Evolutionary conservation across 345 rosid species (phyloP), one percentile per base, ranked within the genome.

Genomic region (Brassica nigra): DNA sequence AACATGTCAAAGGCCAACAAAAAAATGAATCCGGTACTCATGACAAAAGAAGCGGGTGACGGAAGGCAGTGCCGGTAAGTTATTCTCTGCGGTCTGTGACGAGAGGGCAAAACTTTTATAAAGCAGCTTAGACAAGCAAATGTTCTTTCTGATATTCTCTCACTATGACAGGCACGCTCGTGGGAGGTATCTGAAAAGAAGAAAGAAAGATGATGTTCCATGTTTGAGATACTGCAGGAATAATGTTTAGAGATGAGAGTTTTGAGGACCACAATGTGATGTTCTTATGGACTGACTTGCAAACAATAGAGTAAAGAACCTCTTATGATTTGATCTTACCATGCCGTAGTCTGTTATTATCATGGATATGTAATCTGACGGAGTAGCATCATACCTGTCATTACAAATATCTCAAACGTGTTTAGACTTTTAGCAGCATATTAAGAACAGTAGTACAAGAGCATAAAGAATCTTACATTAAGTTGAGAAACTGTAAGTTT

Each of bases 331-430:
- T 18, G 27, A 59, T 78, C 94, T 84, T 84, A 95, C 99, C 98
- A 95, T 95, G 87, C 98, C 98, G 61, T 91, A 91, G 78, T 94
- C 98, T 18, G 98, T 91, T 64, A 94, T 85, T 77, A 94, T 88
- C 92, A 94, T 88, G 20, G 98, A 94, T 64, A 94, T 85, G 73
- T 91, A 94, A 73, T 91, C 97, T 62, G 96, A 87, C 20, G 99
- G 99, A 8, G 95, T 95, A 63, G 91, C 94, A 83, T 95, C 99
- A 27, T 93, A 95, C 80, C 99, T 95, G 87, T 37, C 83, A 83
- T 78, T 36, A 18, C 68, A 72, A 78, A 39, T 44, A 9, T 76
- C 27, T 23, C 27, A 23, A 23, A 23, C 27, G 27, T 23, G 27
- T 23, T 23, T 23, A 23, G 2, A 23, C 27, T 23, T 20, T 82